Evolutionary conservation across 768 basidiomycete species (phyloP).

Genomic region (Chiua virens): DNA sequence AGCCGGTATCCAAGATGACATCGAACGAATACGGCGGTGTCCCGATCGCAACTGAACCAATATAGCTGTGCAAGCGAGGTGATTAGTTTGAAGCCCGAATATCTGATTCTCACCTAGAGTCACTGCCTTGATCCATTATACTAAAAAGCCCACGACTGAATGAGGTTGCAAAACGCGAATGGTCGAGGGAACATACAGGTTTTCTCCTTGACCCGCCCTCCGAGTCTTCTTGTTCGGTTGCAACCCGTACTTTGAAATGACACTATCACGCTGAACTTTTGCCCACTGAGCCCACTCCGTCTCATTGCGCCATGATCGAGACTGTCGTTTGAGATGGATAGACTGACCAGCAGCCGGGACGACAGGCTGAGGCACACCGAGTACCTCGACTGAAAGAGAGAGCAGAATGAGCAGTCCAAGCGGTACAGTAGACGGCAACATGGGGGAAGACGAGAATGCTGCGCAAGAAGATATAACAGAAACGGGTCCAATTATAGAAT

Average conservation of each 20-base stretch:
- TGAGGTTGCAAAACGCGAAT: background rate
- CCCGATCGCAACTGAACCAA: slow-evolving; percentile 40
- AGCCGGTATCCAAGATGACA: slow-evolving; percentile 54
- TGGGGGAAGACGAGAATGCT: slow-evolving; percentile 3
- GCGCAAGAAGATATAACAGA: slow-evolving; percentile 1
- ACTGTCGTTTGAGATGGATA: slow-evolving; percentile 18
- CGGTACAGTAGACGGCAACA: slow-evolving; percentile 2
- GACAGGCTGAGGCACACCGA: slow-evolving; percentile 10
- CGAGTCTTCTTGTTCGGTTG: slow-evolving; percentile 28
- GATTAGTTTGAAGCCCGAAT: background rate
- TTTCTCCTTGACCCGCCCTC: slow-evolving; percentile 45
- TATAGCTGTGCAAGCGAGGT: slow-evolving; percentile 22
- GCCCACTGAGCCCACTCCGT: slow-evolving; percentile 38
- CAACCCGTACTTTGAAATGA: slow-evolving; percentile 50
- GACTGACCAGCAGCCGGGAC: slow-evolving; percentile 18
- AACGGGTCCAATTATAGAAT: slow-evolving; percentile 9
- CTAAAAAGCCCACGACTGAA: slow-evolving; percentile 31
- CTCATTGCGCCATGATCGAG: slow-evolving; percentile 12
- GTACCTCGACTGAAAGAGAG: slow-evolving; percentile 6
- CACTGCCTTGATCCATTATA: slow-evolving; percentile 60
- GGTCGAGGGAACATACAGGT: slow-evolving; percentile 37
- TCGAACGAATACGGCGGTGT: slow-evolving; percentile 47
- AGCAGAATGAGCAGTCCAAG: slow-evolving; percentile 13
- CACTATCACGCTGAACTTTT: slow-evolving; percentile 40
- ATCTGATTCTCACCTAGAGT: slow-evolving; percentile 48